A percentile compares a stretch with the other conserved stretches of the same genome.
Conservation (phyloP, 345 rosid genomes). For the Melaleuca alternifolia region DNA sequence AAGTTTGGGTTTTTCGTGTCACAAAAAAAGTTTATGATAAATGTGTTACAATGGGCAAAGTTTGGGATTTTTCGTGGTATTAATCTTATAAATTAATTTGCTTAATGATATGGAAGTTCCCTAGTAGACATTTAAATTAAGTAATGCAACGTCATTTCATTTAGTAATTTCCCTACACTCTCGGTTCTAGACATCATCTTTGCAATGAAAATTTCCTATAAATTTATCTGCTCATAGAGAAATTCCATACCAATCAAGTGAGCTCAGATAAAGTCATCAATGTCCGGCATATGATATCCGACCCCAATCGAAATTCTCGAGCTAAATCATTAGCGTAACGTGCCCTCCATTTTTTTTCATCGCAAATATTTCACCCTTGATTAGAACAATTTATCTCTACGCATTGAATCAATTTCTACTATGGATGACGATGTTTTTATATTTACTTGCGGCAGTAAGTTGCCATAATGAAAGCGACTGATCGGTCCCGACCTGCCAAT, state of each 20-base stretch:
- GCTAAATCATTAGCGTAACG: background rate
- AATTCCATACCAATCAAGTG: no score
- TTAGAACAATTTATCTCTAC: background rate
- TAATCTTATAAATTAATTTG: background rate
- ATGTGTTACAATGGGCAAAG: no score
- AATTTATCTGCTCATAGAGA: no score
- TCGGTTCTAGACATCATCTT: background rate
- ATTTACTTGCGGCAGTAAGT: background rate
- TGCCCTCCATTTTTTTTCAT: rapidly evolving
- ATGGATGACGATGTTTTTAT: no score
- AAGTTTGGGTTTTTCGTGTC: no score
- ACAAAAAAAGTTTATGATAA: no score
- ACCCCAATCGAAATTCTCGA: background rate
- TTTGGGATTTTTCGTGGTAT: no score
- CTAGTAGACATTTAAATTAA: background rate
- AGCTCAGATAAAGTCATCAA: background rate
- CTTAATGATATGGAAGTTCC: background rate
- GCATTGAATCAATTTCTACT: background rate
- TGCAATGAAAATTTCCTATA: background rate
- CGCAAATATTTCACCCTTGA: background rate
- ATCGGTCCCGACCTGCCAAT: background rate
- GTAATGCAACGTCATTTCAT: background rate
- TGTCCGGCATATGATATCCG: rapidly evolving
- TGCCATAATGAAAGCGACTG: background rate
- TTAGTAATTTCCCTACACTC: background rate